A percentile compares a stretch with the other conserved stretches of the same genome.
phyloP scores from a whole-genome alignment of 192 early-diverging fungal genomes.

The Backusella tarrabulga region DNA sequence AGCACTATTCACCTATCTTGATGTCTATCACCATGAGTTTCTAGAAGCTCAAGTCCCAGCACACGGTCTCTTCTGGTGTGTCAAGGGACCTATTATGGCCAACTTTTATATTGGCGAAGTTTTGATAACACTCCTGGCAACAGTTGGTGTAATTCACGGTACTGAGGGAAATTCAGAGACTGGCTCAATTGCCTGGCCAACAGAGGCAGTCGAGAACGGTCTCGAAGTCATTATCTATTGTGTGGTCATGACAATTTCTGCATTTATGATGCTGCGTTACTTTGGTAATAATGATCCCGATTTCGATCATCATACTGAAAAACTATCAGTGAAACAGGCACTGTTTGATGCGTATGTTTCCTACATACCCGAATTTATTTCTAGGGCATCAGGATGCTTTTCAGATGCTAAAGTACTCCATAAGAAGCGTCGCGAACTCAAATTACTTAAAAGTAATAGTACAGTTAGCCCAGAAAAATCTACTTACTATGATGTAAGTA shows the following conservation, averaged over 20 bases:
- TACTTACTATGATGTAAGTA: not conserved
- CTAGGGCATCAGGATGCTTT: conserved; percentile 20
- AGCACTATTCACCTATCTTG: conserved; percentile 33
- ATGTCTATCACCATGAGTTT: conserved; percentile 31
- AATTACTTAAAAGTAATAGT: not conserved
- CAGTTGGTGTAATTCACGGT: conserved; percentile 22
- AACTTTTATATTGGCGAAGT: conserved; percentile 33
- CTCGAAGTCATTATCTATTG: conserved; percentile 20
- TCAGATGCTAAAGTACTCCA: conserved; percentile 20
- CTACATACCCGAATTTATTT: conserved; percentile 34
- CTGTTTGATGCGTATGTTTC: conserved; percentile 30
- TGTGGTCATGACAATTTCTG: conserved; percentile 18
- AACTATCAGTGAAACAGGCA: conserved; percentile 1
- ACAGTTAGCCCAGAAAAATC: not conserved
- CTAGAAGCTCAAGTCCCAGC: conserved; percentile 16
- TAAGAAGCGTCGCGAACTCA: conserved; percentile 24
- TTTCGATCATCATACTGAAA: not conserved
- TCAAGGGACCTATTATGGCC: conserved; percentile 34
- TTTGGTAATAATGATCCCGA: conserved; percentile 1
- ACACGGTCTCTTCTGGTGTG: conserved; percentile 39
- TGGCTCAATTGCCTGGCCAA: conserved; percentile 18
- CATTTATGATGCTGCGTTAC: conserved; percentile 24
- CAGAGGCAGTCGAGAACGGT: conserved; percentile 25
- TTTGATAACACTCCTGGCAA: conserved; percentile 8
- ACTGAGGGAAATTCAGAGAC: not conserved